Base-by-base conservation (phyloP, 768 basidiomycete genomes). In the Leccinum arenicola region DNA sequence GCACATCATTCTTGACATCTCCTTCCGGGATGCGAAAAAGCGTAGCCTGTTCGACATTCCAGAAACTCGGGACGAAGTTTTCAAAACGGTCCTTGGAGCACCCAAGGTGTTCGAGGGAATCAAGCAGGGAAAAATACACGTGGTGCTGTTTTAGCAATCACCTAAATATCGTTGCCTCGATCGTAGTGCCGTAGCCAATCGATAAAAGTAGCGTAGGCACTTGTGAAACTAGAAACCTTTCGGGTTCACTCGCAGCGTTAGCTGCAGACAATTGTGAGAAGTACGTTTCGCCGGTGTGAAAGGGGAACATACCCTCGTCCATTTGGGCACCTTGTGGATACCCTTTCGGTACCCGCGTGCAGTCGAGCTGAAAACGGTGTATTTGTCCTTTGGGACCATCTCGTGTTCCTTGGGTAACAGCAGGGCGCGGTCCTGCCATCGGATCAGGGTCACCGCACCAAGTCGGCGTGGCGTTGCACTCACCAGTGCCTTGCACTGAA, bases 281-380 rank as follows among this genome's bases (percentile, higher is more conserved):
- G 29, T 15, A 49, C 35, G 4, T 53, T 54, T 45, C 19, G 19
- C 27, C 51, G 50, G 12, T 10, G 35, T 33, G 57, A 48, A 36
- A 21, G 23, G 25, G 5, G 33, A 27, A 77, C 89, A 60, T 64
- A 95, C 95, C 74, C 93, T 82, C 52, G 95, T 97, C 85, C 89
- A 98, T 70, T 97, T 96, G n/a, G 95, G 95, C 27, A 96, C 91
- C 69, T 95, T 95, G 77, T 98, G 95, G 52, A 97, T 93, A 25
- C 93, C 91, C 68, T 98, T 98, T 48, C 96, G 79, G 74, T 96
- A 99, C 6, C 91, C 89, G 58, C 74, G 79, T 1, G 78, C 77
- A 43, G 82, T 84, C 4, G 83, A 78, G 40, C 83, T 84, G 75
- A 95, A 98, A 19, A 90, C 84, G 4, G 95, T 97, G 77, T 98